These are phyloP conservation scores for Phytophthora sp. DNA, from an alignment of 352 stramenopile species.

Conservation along the genomic window DNA sequence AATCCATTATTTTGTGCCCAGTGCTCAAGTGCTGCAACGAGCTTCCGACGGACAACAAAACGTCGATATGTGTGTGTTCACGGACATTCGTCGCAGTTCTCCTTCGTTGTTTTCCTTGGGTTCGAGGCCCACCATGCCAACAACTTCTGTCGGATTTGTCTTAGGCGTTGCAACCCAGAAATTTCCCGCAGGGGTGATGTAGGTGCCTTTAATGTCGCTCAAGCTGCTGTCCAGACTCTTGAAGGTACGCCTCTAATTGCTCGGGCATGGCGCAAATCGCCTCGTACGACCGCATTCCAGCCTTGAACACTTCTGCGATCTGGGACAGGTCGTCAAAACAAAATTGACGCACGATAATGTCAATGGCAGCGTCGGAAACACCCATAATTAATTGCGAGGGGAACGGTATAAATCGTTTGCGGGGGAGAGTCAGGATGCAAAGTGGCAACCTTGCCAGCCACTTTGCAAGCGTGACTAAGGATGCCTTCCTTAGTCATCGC, in stretches of 20 bases:
- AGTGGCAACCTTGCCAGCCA: too few relatives aligned
- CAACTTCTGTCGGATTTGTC: constrained; percentile 20
- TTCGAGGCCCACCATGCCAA: constrained; percentile 43
- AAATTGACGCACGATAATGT: constrained; percentile 38
- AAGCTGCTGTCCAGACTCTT: constrained; percentile 39
- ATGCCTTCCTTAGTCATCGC: not conserved
- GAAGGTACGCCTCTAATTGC: constrained; percentile 28
- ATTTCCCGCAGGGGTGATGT: constrained; percentile 47
- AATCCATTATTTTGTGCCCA: constrained; percentile 38
- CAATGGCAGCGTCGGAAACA: too few relatives aligned
- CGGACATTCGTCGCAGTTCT: constrained; percentile 51
- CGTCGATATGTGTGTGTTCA: constrained; percentile 43
- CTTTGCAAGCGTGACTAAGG: too few relatives aligned
- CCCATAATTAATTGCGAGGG: too few relatives aligned
- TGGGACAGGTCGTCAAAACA: constrained; percentile 30
- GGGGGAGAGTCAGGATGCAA: too few relatives aligned
- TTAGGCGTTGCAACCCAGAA: constrained; percentile 51
- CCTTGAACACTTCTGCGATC: constrained; percentile 38
- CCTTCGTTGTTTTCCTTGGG: constrained; percentile 31
- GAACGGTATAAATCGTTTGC: too few relatives aligned
- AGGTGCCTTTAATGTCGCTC: constrained; percentile 42
- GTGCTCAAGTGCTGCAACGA: constrained; percentile 46
- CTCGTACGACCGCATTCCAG: constrained; percentile 36
- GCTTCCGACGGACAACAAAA: constrained; percentile 40
- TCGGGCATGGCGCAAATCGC: constrained; percentile 18